Evolutionary conservation across 2,329 filamentous ascomycete species (phyloP), one percentile per base, ranked within the genome.

Genomic region (Bisporella sp.): DNA sequence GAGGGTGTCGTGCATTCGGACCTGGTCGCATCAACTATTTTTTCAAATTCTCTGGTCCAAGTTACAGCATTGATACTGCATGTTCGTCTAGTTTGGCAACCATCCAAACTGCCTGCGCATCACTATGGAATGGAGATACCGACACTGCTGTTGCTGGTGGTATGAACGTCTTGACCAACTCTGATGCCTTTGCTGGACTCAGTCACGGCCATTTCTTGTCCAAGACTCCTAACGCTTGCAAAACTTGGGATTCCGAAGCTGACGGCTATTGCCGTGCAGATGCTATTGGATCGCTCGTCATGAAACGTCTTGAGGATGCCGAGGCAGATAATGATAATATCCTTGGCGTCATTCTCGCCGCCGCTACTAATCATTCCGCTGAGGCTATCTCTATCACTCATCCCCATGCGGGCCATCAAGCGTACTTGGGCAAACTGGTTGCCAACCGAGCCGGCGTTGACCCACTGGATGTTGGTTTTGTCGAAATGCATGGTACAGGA

Each of bases 401-500:
- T 50, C 89, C 89, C 1, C 87, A 92, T 65, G 85, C 81, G 4
- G 83, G 80, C 5, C 84, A 85, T 0, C 89, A 93, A 66, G 79
- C 84, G 5, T 73, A 78, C 29, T 70, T 91, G 6, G 89, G 84
- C 59, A 77, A 78, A 47, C 74, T 80, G 43, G 81, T 92, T 12
- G 73, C 91, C 1, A 78, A 83, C 45, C 78, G 86, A 41, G 83
- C 85, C 31, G 83, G 84, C 50, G 75, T 91, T 12, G 82, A 90
- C 61, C 85, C 88, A 2, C 76, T 81, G 45, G 85, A 90, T 55
- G 77, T 95, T 47, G 82, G 82, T 67, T 92, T 89, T 62, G 82
- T 93, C 8, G 89, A 93, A 68, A 89, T 92, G 82, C 88, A 95
- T 66, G 89, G 87, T 13, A 95, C 89, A 4, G 89, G 89, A 41